A percentile compares a stretch with the other conserved stretches of the same genome.
phyloP scores from a whole-genome alignment of 23 red algal species.

The Gracilaria caudata region DNA sequence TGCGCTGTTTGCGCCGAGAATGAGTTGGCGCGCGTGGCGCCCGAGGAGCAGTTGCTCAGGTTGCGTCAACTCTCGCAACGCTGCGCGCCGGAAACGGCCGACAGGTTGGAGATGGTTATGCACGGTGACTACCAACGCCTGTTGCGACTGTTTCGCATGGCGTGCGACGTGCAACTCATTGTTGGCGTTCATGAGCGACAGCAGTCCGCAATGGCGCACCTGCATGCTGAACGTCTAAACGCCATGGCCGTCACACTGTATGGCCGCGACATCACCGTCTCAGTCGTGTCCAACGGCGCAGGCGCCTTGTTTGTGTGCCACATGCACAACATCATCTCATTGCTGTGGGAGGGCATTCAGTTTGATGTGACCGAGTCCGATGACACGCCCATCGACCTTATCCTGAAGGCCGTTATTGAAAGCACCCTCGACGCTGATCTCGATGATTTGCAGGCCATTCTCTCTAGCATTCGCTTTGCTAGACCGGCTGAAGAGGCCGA shows the following conservation, averaged over 20 bases:
- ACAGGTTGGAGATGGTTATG: conserved; percentile 7
- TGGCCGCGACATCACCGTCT: conserved; percentile 26
- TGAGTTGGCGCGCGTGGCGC: not conserved
- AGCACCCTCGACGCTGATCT: conserved; percentile 31
- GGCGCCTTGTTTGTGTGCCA: conserved; percentile 30
- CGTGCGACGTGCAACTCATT: conserved; percentile 48
- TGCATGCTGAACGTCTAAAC: conserved; percentile 44
- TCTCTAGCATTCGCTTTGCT: conserved; percentile 40
- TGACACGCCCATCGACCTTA: conserved; percentile 38
- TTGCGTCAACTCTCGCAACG: conserved; percentile 32
- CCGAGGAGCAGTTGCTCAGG: conserved; percentile 17
- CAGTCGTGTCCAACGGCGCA: conserved; percentile 41
- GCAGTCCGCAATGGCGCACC: conserved; percentile 23
- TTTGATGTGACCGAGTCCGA: conserved; percentile 40
- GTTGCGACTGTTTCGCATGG: conserved; percentile 33
- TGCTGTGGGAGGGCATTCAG: conserved; percentile 44
- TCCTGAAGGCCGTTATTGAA: conserved; percentile 46
- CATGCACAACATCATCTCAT: conserved; percentile 18
- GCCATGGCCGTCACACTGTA: conserved; percentile 41
- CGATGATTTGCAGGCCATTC: conserved; percentile 52
- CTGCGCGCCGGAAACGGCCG: conserved; percentile 5
- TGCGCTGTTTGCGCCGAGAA: not conserved
- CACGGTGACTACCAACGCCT: conserved; percentile 44
- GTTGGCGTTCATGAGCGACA: not conserved
- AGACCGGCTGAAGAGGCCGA: conserved; percentile 22